Percentiles rank a stretch among this genome's conserved stretches.
Conservation (phyloP, 495 filamentous ascomycete genomes). For the Cercophora newfieldiana region DNA sequence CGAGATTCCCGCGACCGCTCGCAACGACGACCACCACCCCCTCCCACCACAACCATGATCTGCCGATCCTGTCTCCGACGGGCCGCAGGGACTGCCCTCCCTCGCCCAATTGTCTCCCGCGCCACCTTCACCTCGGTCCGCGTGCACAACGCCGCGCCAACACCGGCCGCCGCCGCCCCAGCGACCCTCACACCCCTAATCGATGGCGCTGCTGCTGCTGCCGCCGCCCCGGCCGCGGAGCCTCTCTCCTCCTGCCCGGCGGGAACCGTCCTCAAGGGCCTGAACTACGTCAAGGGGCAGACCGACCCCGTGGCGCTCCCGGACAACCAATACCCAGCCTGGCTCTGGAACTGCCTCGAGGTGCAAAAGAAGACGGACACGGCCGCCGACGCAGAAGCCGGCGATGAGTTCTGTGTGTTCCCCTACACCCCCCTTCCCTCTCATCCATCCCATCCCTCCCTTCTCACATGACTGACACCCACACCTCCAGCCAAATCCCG, state of each 20-base stretch:
- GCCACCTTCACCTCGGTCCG: constrained; percentile 32
- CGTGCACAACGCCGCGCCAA: constrained; percentile 31
- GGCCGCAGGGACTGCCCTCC: constrained; percentile 29
- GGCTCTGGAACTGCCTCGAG: constrained; percentile 82
- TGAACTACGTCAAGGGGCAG: constrained; percentile 81
- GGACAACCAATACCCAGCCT: constrained; percentile 85
- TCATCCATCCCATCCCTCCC: neutral
- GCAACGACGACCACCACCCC: neutral
- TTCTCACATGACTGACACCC: neutral
- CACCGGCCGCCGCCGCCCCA: constrained; percentile 25
- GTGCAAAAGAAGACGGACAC: constrained; percentile 47
- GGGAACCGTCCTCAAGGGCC: constrained; percentile 72
- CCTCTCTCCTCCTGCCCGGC: constrained; percentile 52
- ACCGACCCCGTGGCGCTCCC: constrained; percentile 71
- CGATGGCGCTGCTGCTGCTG: constrained; percentile 23
- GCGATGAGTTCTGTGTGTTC: constrained; percentile 77
- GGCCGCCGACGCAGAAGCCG: constrained; percentile 45
- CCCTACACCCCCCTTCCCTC: constrained; percentile 1
- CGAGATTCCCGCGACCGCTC: neutral
- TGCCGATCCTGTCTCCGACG: constrained; percentile 48
- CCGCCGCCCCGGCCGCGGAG: constrained; percentile 24
- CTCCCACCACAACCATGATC: constrained; percentile 41
- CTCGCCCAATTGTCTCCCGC: constrained; percentile 14
- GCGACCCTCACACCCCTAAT: constrained; percentile 13
- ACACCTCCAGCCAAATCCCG: constrained; percentile 68